A percentile compares a stretch with the other conserved stretches of the same genome.
Conservation (phyloP, 371 early-diverging fungal genomes). For the Nematocida sp. region DNA sequence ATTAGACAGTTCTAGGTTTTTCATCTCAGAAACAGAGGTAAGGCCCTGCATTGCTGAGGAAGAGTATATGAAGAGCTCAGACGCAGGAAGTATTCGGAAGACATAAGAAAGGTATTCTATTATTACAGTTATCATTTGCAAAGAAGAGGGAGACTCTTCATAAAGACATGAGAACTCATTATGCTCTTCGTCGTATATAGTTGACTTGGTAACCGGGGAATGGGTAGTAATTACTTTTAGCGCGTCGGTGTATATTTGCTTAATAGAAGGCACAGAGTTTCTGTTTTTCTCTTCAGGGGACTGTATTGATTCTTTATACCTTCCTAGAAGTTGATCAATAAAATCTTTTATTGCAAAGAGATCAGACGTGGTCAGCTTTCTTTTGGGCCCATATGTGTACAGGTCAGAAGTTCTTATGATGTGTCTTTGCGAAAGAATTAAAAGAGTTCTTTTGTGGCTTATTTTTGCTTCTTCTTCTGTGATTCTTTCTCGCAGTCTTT, state of each 20-base stretch:
- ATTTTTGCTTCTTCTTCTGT: background rate
- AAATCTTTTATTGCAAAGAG: constrained; percentile 26
- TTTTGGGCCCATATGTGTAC: constrained; percentile 34
- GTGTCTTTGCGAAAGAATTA: constrained; percentile 25
- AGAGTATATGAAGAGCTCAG: constrained; percentile 16
- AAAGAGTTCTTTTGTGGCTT: constrained; percentile 48
- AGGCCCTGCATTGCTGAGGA: constrained; percentile 13
- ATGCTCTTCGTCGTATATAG: background rate
- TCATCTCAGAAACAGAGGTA: background rate
- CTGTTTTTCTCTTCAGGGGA: background rate
- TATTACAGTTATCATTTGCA: background rate
- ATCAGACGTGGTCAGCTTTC: constrained; percentile 2
- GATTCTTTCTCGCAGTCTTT: background rate
- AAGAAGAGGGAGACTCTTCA: background rate
- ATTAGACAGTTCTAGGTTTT: constrained; percentile 9
- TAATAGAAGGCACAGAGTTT: background rate
- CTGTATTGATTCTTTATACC: background rate
- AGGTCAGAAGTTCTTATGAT: constrained; percentile 9
- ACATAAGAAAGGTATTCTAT: constrained; percentile 36
- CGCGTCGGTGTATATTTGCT: constrained; percentile 6
- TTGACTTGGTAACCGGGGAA: background rate
- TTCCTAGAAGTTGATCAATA: constrained; percentile 1
- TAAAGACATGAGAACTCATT: constrained; percentile 24
- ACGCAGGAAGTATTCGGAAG: constrained; percentile 10
- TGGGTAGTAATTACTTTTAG: constrained; percentile 4